Evolutionary conservation across 495 filamentous ascomycete genomes (phyloP).

Genomic region (Hyaloscypha bicolor): DNA sequence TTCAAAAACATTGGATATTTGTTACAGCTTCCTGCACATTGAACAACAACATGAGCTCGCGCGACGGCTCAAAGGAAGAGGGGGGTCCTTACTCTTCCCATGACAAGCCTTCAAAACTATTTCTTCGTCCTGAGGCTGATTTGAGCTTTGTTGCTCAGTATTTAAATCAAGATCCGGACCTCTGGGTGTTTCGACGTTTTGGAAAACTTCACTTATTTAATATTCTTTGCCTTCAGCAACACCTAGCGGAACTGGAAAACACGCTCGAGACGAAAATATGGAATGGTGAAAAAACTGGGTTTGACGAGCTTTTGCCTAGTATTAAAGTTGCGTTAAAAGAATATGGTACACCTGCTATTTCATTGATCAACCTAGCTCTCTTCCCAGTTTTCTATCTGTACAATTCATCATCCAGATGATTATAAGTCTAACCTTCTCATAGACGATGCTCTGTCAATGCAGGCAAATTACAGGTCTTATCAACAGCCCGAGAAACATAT

Average conservation of each 20-base stretch:
- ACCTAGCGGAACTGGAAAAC: constrained; percentile 16
- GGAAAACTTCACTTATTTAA: constrained; percentile 24
- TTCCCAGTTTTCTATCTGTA: constrained; percentile 7
- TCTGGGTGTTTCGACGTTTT: constrained; percentile 26
- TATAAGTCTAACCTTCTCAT: constrained; percentile 6
- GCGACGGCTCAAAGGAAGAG: neutral
- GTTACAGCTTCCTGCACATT: neutral
- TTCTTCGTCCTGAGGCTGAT: neutral
- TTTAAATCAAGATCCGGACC: constrained; percentile 19
- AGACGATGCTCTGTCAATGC: constrained; percentile 18
- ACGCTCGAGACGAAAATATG: constrained; percentile 19
- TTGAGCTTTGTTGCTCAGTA: neutral
- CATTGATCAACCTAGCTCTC: constrained; percentile 7
- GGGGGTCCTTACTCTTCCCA: neutral
- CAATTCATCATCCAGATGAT: neutral
- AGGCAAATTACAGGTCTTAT: constrained; percentile 22
- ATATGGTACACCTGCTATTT: constrained; percentile 19
- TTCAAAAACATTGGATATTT: neutral
- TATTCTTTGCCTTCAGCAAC: constrained; percentile 18
- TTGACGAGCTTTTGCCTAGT: constrained; percentile 12
- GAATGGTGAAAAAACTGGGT: constrained; percentile 9
- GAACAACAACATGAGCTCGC: neutral
- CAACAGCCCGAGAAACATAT: constrained; percentile 10
- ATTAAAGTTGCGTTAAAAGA: constrained; percentile 14
- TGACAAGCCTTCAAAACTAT: neutral